Conservation (phyloP, 1,284 basidiomycete species). For the Stygiomarasmius scandens region DNA sequence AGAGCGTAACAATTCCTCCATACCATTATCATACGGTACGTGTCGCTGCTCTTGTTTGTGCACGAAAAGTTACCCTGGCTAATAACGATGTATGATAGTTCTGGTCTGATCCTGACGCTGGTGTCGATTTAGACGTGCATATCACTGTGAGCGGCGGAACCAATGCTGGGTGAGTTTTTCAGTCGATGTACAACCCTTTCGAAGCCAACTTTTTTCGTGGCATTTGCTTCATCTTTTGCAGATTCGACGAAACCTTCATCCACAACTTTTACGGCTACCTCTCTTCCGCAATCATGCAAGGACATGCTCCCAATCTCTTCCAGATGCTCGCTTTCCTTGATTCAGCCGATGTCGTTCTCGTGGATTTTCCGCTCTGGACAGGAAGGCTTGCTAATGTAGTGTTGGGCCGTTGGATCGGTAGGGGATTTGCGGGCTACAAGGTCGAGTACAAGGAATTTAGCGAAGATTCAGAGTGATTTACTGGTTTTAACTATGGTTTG, state of each 20-base stretch:
- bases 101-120: conserved; percentile 27
- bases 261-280: conserved; percentile 28
- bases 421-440: conserved; percentile 19
- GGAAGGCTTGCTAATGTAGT: conserved; percentile 24
- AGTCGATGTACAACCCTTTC: neutral
- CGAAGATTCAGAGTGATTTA: conserved; percentile 12
- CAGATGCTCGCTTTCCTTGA: conserved; percentile 27
- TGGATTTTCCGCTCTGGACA: conserved; percentile 22
- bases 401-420: conserved; percentile 25
- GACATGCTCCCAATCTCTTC: conserved; percentile 17
- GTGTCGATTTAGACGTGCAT: conserved; percentile 27
- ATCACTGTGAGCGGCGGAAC: conserved; percentile 29
- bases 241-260: conserved; percentile 25
- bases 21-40: conserved; percentile 27
- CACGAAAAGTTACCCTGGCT: too few relatives aligned
- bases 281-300: conserved; percentile 21
- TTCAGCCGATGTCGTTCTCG: conserved; percentile 25
- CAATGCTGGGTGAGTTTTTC: conserved; percentile 24
- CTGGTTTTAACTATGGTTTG: too few relatives aligned
- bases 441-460: conserved; percentile 25
- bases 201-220: neutral
- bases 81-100: conserved; percentile 20
- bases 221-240: neutral
- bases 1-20: conserved; percentile 25
- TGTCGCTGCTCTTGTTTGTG: neutral